Evolutionary conservation across 352 stramenopile genomes (phyloP).

Genomic region (Elongisporangium undulatum): DNA sequence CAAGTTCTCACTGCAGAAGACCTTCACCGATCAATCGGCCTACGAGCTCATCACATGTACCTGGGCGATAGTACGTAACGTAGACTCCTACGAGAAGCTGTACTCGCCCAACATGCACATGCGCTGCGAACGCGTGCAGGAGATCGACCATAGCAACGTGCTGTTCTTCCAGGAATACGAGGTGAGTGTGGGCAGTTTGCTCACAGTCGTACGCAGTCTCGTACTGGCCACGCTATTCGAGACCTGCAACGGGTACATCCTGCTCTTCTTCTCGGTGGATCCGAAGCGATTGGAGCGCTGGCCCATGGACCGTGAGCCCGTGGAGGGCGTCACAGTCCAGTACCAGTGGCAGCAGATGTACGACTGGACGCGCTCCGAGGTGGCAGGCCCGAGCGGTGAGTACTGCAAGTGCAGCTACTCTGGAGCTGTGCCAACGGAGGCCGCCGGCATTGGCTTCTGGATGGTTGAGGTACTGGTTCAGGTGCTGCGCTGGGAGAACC

Average conservation of each 20-base stretch:
- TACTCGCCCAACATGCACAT: conserved; percentile 48
- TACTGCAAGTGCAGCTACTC: not conserved
- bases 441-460: not conserved
- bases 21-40: conserved; percentile 21
- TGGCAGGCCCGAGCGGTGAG: not conserved
- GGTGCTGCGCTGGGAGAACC: conserved; percentile 11
- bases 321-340: conserved; percentile 3
- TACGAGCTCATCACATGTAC: conserved; percentile 22
- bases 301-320: not conserved
- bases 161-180: conserved; percentile 21
- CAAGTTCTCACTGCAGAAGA: conserved; percentile 57
- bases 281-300: conserved; percentile 4
- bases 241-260: conserved; percentile 24
- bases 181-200: conserved; percentile 24
- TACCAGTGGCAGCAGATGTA: conserved; percentile 13
- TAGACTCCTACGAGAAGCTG: conserved; percentile 19
- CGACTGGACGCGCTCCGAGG: conserved; percentile 11
- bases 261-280: conserved; percentile 43
- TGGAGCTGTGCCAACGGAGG: not conserved
- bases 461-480: not conserved
- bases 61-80: conserved; percentile 33
- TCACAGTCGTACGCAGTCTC: conserved; percentile 31
- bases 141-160: conserved; percentile 59
- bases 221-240: conserved; percentile 40
- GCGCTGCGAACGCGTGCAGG: conserved; percentile 32